Evolutionary conservation across 495 filamentous ascomycete genomes (phyloP).

Genomic region (Emericellopsis terricola): DNA sequence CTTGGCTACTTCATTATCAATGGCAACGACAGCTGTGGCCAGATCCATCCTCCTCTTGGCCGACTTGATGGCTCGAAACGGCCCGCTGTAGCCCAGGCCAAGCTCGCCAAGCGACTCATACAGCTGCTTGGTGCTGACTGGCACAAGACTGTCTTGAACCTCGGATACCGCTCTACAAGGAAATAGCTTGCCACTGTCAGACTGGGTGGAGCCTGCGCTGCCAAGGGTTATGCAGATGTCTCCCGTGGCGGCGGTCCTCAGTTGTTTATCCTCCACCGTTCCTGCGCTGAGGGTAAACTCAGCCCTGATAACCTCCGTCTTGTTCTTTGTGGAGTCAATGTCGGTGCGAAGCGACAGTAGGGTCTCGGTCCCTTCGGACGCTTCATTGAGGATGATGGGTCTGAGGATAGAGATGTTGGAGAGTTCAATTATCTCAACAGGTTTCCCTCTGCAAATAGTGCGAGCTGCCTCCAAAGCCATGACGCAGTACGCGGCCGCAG

Average conservation of each 20-base stretch:
- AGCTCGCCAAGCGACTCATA: slow-evolving; percentile 6
- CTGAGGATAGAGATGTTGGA: slow-evolving; percentile 12
- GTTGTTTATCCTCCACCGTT: not conserved
- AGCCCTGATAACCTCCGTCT: slow-evolving; percentile 5
- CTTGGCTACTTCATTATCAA: slow-evolving; percentile 6
- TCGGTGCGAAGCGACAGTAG: slow-evolving; percentile 10
- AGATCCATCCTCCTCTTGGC: not conserved
- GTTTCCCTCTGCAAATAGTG: slow-evolving; percentile 11
- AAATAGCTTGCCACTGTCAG: too few relatives aligned
- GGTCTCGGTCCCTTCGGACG: slow-evolving; percentile 12
- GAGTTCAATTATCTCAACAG: slow-evolving; percentile 8
- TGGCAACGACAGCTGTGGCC: not conserved
- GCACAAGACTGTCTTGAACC: too few relatives aligned
- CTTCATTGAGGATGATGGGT: slow-evolving; percentile 15
- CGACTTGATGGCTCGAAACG: slow-evolving; percentile 4
- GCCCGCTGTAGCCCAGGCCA: slow-evolving; percentile 6
- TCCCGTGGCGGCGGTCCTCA: not conserved
- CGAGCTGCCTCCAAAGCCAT: slow-evolving; percentile 30
- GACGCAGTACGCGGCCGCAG: slow-evolving; percentile 31
- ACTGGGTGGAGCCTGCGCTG: not conserved
- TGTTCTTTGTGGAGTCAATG: slow-evolving; percentile 5
- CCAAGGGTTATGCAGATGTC: not conserved
- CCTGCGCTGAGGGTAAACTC: slow-evolving; percentile 11
- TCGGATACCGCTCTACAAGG: too few relatives aligned
- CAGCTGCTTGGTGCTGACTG: slow-evolving; percentile 3